A percentile compares a stretch with the other conserved stretches of the same genome.
phyloP scores from a whole-genome alignment of 2,329 filamentous ascomycete species.

The Dactylellina drechsleri region DNA sequence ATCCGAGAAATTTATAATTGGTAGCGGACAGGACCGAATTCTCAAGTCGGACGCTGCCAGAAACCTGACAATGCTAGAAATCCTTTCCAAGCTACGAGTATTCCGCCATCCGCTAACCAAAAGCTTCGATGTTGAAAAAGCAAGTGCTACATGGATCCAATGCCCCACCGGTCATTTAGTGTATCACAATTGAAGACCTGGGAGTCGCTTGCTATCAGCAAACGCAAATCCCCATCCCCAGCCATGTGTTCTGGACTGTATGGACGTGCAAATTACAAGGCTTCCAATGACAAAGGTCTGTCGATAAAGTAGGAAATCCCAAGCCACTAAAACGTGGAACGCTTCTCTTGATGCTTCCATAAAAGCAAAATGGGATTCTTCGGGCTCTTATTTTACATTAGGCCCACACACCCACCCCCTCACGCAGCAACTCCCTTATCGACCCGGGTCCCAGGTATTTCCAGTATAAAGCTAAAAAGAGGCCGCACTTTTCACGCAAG shows the following conservation, averaged over 20 bases:
- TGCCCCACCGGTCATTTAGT: conserved; percentile 23
- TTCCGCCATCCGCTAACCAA: background rate
- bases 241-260: conserved; percentile 10
- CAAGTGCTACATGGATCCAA: no score
- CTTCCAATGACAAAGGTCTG: conserved; percentile 19
- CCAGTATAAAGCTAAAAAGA: conserved; percentile 35
- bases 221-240: conserved; percentile 47
- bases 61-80: conserved; percentile 29
- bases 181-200: conserved; percentile 32
- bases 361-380: conserved; percentile 39
- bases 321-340: conserved; percentile 53
- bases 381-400: conserved; percentile 8
- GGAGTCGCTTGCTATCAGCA: conserved; percentile 22
- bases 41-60: conserved; percentile 22
- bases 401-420: conserved; percentile 30
- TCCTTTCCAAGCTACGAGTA: conserved; percentile 23
- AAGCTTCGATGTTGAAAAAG: conserved; percentile 8
- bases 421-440: conserved; percentile 21
- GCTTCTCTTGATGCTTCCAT: conserved; percentile 34
- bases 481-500: conserved; percentile 29
- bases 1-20: conserved; percentile 26
- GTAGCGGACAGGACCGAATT: conserved; percentile 43
- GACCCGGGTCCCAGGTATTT: conserved; percentile 44
- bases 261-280: conserved; percentile 17
- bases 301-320: conserved; percentile 38